Conservation (phyloP, 768 basidiomycete genomes). For the Lactarius hengduanensis region DNA sequence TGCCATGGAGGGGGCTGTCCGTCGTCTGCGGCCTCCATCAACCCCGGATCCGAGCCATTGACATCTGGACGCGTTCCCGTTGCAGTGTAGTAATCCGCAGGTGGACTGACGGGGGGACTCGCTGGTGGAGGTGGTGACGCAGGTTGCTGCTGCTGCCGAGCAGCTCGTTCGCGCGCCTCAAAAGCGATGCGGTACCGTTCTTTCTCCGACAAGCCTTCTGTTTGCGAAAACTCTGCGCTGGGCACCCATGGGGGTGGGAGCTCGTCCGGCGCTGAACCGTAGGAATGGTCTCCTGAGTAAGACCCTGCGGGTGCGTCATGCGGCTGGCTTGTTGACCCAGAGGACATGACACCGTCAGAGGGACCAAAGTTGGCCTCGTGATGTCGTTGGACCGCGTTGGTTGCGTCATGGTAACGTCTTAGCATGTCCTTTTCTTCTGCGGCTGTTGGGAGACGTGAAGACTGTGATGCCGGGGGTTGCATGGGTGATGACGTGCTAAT, state of each 20-base stretch:
- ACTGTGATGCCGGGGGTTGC: constrained; percentile 28
- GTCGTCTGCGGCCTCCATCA: constrained; percentile 31
- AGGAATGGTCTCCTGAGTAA: neutral
- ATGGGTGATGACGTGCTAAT: constrained; percentile 21
- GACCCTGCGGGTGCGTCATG: neutral
- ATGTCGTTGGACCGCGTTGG: constrained; percentile 32
- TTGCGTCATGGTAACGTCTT: constrained; percentile 35
- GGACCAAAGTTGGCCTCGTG: constrained; percentile 27
- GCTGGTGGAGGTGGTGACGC: constrained; percentile 15
- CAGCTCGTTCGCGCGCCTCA: constrained; percentile 66
- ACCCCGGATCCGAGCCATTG: constrained; percentile 44
- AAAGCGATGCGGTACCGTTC: constrained; percentile 62
- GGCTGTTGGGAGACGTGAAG: constrained; percentile 24
- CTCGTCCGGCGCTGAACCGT: constrained; percentile 15
- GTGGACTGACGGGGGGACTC: constrained; percentile 4
- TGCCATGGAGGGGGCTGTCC: constrained; percentile 33
- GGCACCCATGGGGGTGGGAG: constrained; percentile 30
- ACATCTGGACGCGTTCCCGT: constrained; percentile 1
- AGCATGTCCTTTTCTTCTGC: constrained; percentile 36
- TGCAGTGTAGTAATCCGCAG: constrained; percentile 21
- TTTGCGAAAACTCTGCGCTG: constrained; percentile 23
- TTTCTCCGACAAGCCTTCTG: constrained; percentile 52
- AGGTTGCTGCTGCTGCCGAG: constrained; percentile 32
- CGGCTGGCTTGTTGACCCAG: constrained; percentile 15
- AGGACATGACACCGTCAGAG: constrained; percentile 30